A percentile compares a stretch with the other conserved stretches of the same genome.
Evolutionary conservation across 139 green algal genomes (phyloP).

Genomic region (Desmodesmus armatus): DNA sequence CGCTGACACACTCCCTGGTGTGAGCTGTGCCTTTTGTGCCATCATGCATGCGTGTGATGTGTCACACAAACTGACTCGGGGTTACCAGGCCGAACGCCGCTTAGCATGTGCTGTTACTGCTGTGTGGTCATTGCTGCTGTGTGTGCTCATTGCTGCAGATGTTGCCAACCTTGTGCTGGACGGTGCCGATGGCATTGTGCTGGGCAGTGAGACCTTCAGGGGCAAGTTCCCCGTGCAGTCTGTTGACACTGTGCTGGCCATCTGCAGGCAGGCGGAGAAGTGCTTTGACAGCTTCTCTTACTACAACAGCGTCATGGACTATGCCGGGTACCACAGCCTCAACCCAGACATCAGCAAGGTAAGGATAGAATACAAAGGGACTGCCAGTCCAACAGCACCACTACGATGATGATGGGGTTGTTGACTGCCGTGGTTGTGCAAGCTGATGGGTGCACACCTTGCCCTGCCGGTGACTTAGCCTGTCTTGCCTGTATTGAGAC

Average conservation of each 20-base stretch:
- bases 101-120: not conserved
- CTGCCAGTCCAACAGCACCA: not conserved
- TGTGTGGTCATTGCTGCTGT: not conserved
- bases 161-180: slow-evolving; percentile 96
- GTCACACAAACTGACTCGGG: no score
- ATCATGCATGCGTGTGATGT: no score
- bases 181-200: slow-evolving; percentile 80
- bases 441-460: no score
- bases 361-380: not conserved
- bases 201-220: slow-evolving; percentile 89
- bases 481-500: not conserved
- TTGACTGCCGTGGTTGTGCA: not conserved
- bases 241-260: slow-evolving; percentile 60
- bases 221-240: slow-evolving; percentile 65
- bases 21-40: no score
- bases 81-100: no score
- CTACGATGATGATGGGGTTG: not conserved
- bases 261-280: slow-evolving; percentile 68
- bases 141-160: slow-evolving; percentile 67
- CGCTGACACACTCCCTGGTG: no score
- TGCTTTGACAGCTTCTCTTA: slow-evolving; percentile 59
- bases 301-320: slow-evolving; percentile 63
- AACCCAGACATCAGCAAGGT: slow-evolving; percentile 55
- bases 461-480: not conserved
- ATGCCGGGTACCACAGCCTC: slow-evolving; percentile 53